phyloP scores from a whole-genome alignment of 2,329 filamentous ascomycete genomes.

The Clathrospora elynae region DNA sequence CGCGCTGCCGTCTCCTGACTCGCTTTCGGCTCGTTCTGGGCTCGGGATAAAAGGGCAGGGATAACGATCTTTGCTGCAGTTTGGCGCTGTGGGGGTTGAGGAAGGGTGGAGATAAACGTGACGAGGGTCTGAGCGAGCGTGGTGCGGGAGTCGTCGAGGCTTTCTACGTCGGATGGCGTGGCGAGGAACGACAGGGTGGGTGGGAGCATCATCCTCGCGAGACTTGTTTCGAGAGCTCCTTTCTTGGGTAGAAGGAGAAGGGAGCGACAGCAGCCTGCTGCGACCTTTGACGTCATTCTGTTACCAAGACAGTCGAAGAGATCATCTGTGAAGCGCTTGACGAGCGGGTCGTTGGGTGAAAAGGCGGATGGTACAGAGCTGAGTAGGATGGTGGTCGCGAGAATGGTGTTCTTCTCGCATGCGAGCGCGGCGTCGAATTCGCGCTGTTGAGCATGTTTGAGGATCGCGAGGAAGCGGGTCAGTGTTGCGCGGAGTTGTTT shows the following conservation, averaged over 20 bases:
- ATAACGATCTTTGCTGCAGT: conserved; percentile 76
- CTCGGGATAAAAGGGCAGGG: conserved; percentile 75
- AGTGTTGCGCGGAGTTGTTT: conserved; percentile 81
- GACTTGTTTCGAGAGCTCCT: conserved; percentile 56
- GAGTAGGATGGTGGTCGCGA: conserved; percentile 87
- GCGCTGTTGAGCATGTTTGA: conserved; percentile 74
- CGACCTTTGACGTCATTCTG: conserved; percentile 84
- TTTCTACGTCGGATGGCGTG: conserved; percentile 67
- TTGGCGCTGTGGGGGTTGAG: conserved; percentile 34
- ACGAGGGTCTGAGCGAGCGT: conserved; percentile 76
- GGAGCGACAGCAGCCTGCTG: conserved; percentile 85
- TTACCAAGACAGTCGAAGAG: conserved; percentile 82
- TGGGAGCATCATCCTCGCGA: conserved; percentile 76
- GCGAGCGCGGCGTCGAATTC: conserved; percentile 77
- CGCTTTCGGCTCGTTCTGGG: conserved; percentile 65
- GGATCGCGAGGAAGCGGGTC: conserved; percentile 79
- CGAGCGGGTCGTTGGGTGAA: conserved; percentile 73
- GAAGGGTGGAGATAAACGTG: conserved; percentile 64
- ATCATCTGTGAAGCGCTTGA: conserved; percentile 77
- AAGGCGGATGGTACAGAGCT: conserved; percentile 78
- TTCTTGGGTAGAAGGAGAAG: conserved; percentile 70
- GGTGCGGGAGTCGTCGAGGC: conserved; percentile 75
- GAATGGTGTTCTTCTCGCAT: conserved; percentile 90
- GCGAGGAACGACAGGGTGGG: conserved; percentile 77
- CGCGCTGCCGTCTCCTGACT: conserved; percentile 71